Evolutionary conservation across 768 basidiomycete genomes (phyloP).

Genomic region (Filobasidium floriforme): DNA sequence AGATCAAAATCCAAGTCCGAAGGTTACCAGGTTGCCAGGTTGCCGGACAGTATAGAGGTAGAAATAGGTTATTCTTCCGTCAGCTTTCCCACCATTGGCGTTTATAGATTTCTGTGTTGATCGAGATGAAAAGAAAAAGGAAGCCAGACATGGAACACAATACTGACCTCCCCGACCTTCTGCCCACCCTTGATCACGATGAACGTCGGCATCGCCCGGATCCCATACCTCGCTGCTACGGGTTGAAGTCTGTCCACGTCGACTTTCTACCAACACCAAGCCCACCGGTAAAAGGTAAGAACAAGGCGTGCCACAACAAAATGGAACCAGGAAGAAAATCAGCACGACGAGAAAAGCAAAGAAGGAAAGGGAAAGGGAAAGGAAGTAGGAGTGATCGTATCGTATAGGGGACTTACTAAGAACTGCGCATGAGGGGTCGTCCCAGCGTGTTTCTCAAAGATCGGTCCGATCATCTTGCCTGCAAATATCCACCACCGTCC

Average conservation of each 20-base stretch:
- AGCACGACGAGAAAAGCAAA: no score
- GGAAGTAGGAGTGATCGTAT: no score
- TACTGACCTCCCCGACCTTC: slow-evolving; percentile 43
- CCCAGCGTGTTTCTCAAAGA: slow-evolving; percentile 29
- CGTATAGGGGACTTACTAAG: slow-evolving; percentile 23
- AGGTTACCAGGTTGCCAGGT: no score
- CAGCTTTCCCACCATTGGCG: background rate
- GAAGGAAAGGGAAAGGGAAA: no score
- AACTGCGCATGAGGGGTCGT: slow-evolving; percentile 39
- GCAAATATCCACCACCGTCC: slow-evolving; percentile 20
- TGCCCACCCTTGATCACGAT: slow-evolving; percentile 42
- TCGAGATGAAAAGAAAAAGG: background rate
- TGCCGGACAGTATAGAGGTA: no score
- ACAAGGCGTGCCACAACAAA: no score
- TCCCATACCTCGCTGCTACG: slow-evolving; percentile 36
- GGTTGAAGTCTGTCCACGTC: slow-evolving; percentile 40
- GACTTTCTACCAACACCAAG: no score
- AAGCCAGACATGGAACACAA: no score
- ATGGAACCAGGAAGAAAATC: no score
- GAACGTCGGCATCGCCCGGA: slow-evolving; percentile 45
- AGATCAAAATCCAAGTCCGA: no score
- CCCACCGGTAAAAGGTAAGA: no score
- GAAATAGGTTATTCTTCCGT: no score
- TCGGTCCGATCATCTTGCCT: slow-evolving; percentile 42
- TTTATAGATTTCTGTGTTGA: background rate